These are phyloP conservation scores for Bryoglossum gracile DNA, from an alignment of 495 filamentous ascomycete genomes.

Conservation along the genomic window DNA sequence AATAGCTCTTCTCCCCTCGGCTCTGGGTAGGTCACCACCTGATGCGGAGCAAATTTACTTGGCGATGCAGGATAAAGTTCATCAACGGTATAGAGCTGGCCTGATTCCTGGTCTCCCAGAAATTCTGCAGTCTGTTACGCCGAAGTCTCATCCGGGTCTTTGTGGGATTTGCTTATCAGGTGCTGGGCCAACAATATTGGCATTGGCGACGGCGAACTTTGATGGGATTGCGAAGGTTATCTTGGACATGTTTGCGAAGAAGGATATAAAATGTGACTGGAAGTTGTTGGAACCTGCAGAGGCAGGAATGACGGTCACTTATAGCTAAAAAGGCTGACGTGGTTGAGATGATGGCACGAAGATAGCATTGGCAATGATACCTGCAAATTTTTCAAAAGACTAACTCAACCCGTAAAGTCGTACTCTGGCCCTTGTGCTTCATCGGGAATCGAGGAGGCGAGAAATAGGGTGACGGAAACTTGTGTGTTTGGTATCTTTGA, in stretches of 20 bases:
- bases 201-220: slow-evolving; percentile 82
- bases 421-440: too few species aligned
- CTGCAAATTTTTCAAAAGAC: too few species aligned
- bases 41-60: slow-evolving; percentile 87
- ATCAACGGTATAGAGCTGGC: slow-evolving; percentile 85
- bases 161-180: slow-evolving; percentile 90
- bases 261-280: slow-evolving; percentile 77
- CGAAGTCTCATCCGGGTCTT: slow-evolving; percentile 75
- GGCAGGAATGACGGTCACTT: slow-evolving; percentile 63
- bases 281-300: slow-evolving; percentile 81
- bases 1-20: slow-evolving; percentile 77
- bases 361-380: too few species aligned
- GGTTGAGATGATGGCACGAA: too few species aligned
- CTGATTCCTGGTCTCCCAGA: slow-evolving; percentile 89
- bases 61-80: slow-evolving; percentile 95
- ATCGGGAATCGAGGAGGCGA: too few species aligned
- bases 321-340: slow-evolving; percentile 27
- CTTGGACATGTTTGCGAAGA: slow-evolving; percentile 55
- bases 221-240: slow-evolving; percentile 73
- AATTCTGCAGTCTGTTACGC: slow-evolving; percentile 79
- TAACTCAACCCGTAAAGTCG: too few species aligned
- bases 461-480: too few species aligned
- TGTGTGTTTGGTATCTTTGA: too few species aligned
- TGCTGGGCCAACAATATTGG: slow-evolving; percentile 89
- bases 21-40: slow-evolving; percentile 81